Evolutionary conservation across 441 rosid genomes (phyloP).

Genomic region (Geranium incanum): DNA sequence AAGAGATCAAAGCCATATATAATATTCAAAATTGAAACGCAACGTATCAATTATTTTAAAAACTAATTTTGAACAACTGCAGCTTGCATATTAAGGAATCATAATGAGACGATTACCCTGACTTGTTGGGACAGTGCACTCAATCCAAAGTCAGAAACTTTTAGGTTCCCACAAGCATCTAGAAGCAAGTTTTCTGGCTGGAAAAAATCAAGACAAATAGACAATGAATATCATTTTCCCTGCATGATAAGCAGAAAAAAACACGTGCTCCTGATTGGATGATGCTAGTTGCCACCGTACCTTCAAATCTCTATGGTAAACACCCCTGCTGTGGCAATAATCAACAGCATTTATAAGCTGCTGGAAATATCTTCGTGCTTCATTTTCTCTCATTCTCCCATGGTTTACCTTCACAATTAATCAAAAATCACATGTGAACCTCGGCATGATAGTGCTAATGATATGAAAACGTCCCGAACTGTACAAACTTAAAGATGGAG

Average conservation of each 20-base stretch:
- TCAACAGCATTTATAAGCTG: conserved; percentile 91
- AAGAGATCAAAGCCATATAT: neutral
- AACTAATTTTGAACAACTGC: neutral
- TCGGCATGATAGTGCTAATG: conserved; percentile 2
- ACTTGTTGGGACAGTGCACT: conserved; percentile 95
- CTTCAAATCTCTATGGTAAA: conserved; percentile 91
- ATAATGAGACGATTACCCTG: conserved; percentile 48
- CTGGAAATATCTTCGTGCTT: conserved; percentile 87
- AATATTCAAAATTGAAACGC: neutral
- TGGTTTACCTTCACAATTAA: conserved; percentile 52
- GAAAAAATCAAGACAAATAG: conserved; percentile 20
- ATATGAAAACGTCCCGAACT: neutral
- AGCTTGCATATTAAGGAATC: conserved; percentile 9
- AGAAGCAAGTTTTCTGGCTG: conserved; percentile 90
- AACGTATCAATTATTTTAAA: too few species aligned
- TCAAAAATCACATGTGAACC: neutral
- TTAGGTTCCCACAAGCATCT: conserved; percentile 75
- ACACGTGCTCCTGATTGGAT: neutral
- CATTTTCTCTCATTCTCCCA: conserved; percentile 84
- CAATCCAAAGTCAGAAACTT: conserved; percentile 94
- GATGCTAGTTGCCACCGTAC: conserved; percentile 25
- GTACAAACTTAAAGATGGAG: neutral
- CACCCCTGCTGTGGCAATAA: conserved; percentile 96
- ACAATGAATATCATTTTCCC: conserved; percentile 3
- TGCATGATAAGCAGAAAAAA: neutral